Evolutionary conservation across 129 eudicot species (phyloP).

Genomic region (sunflower (Helianthus annuus)): DNA sequence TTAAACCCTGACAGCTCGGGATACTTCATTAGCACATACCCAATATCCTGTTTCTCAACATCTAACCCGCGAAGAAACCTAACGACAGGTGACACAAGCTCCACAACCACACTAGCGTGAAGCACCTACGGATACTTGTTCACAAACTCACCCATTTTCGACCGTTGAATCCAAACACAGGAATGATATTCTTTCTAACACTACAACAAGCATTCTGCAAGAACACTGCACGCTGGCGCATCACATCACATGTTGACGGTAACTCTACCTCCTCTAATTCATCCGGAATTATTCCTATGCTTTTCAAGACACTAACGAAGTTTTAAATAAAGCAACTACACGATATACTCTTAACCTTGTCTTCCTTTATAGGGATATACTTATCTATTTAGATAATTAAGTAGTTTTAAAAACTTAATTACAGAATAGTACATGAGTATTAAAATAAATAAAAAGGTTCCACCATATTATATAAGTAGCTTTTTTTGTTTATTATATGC

Average conservation of each 20-base stretch:
- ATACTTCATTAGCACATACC: slow-evolving; percentile 63
- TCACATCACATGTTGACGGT: slow-evolving; percentile 43
- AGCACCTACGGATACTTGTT: slow-evolving; percentile 68
- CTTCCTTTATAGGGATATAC: too few relatives aligned
- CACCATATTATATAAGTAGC: too few relatives aligned
- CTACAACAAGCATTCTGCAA: slow-evolving; percentile 82
- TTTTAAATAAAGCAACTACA: too few relatives aligned
- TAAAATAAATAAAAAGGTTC: too few relatives aligned
- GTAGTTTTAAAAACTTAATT: too few relatives aligned
- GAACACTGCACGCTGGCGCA: slow-evolving; percentile 74
- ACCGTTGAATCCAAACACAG: slow-evolving; percentile 60
- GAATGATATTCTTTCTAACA: slow-evolving; percentile 63
- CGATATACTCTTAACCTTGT: too few relatives aligned
- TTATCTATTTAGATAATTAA: too few relatives aligned
- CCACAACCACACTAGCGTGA: slow-evolving; percentile 73
- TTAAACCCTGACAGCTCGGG: too few relatives aligned
- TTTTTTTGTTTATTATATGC: too few relatives aligned
- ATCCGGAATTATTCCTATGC: too few relatives aligned
- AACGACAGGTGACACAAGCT: slow-evolving; percentile 61
- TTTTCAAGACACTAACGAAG: too few relatives aligned
- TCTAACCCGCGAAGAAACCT: slow-evolving; percentile 66
- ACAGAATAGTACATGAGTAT: too few relatives aligned
- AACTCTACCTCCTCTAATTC: slow-evolving; percentile 48
- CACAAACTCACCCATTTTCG: slow-evolving; percentile 58
- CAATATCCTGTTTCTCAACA: slow-evolving; percentile 62